Base-by-base conservation (phyloP, 345 rosid genomes). In the Iberis pinnata region DNA sequence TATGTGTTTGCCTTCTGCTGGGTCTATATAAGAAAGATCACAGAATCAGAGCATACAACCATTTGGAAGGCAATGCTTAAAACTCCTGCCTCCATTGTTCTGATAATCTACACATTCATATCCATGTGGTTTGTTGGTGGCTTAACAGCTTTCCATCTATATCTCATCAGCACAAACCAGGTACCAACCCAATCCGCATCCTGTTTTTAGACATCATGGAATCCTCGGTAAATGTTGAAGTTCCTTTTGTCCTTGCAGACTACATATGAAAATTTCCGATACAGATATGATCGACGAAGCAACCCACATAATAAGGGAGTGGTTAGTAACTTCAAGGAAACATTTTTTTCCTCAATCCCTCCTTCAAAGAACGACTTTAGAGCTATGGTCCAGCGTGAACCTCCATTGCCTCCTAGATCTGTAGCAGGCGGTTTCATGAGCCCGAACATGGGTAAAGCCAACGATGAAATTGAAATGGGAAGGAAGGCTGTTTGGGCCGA, bases 81-180 rank as follows among this genome's bases (percentile, higher is more conserved):
- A 64, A 70, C 74, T 38, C 74, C 74, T 41, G 94, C 97, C 58
- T 88, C 99, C 14, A 86, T 86, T 63, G 94, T 79, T 43, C 71
- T 93, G 45, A 71, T 93, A 39, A 68, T 79, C 46, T 93, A 93
- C 77, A 79, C 97, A n/a, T 93, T 93, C 58, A 77, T 93, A 33
- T 69, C 89, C 0, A 78, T 93, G 84, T 93, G 99, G 99, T 88
- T 93, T 56, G 99, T 93, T 47, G 97, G 97, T 46, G 99, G 99
- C 55, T 88, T 93, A 55, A 74, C 87, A 10, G 79, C 86, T 48
- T 93, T 88, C 70, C 99, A 93, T 69, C 72, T 82, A 12, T 93
- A 88, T 73, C 94, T 93, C 65, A 88, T 93, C 73, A 73, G 94
- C 65, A 86, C 87, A 74, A 93, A 93, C 74, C 97, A 93, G 89